Base-by-base conservation (phyloP, 1,139 yeast species). In the Diutina rugosa region DNA sequence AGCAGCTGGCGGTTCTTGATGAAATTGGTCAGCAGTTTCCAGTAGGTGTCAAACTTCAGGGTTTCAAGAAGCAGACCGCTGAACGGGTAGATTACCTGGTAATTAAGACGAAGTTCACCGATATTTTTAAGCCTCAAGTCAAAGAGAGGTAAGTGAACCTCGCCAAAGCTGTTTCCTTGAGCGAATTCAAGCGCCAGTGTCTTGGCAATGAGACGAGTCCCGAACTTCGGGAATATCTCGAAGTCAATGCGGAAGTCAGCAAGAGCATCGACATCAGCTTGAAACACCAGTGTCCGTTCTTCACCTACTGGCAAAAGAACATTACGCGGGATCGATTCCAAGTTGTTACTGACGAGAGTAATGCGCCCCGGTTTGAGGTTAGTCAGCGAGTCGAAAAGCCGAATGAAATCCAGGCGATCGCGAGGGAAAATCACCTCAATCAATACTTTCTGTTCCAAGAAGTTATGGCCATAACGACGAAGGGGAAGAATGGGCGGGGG, bases 401-500 rank as follows among this genome's bases (percentile, higher is more conserved):
- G 77, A 56, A 87, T 79, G 49, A 85, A 79, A 55, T 79, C 76
- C 0, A 70, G 62, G 4, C 53, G 14, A 56, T 82, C 78, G 47
- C 78, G 79, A 1, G 90, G 80, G 59, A 84, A 83, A 4, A 82
- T 78, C 54, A 93, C 72, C 66, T 91, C 96, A 46, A 93, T 79
- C 61, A 90, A 82, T 3, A 89, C 90, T 65, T 88, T 90, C 66
- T 86, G 89, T 65, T 93, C 98, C 64, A 93, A 73, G 72, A 90
- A 93, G 69, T 90, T 93, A 71, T 93, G 99, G 8, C 99, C 99
- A 66, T 93, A 93, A 62, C 96, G 80, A 64, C 97, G 79, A 57
- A 93, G 74, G 0, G 99, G 99, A 55, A 93, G 82, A 56, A 93
- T 90, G 10, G 99, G 99, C 0, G 99, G 99, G 0, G 99, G 99